Base-by-base conservation (phyloP, 2,329 filamentous ascomycete species). In the Pestalotiopsis fici region DNA sequence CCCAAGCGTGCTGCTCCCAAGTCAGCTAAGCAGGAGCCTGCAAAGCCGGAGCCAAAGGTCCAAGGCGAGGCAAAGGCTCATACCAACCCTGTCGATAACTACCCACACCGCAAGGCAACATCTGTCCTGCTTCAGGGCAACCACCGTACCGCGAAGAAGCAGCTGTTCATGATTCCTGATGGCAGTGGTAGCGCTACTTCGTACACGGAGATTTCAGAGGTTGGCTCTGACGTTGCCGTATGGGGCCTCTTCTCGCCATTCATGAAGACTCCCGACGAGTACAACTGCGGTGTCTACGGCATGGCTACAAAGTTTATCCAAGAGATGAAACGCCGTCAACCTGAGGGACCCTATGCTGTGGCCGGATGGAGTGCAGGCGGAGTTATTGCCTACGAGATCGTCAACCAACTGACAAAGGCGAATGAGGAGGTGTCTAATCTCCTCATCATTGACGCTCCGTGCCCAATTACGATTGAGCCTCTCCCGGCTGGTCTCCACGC, bases 301-400 rank as follows among this genome's bases (percentile, higher is more conserved):
- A 88, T 91, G 75, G 87, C 89, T 5, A 79, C 85, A 71, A 86
- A 90, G 75, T 92, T 90, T 78, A 86, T 92, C 50, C 81, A 84
- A 4, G 91, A 93, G 79, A 91, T 94, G 78, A 90, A 89, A 78
- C 87, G 88, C 4, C 90, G 91, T 63, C 91, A 94, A 78, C 88
- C 91, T 3, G 74, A 82, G 25, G 92, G 92, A 0, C 89, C 90
- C 0, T 93, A 93, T 78, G 85, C 86, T 63, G 79, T 94, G 1
- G 87, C 88, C 18, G 92, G 92, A 27, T 94, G 91, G 92, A 92
- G 88, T n/a, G 91, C 91, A 1, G 92, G 92, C 28, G 91, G 92
- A 43, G 90, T 93, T 60, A 89, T 90, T 68, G 90, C 91, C 55
- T 93, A 88, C 73, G 89, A 92, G 71, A 88, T 89, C 11, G 86